phyloP scores from a whole-genome alignment of 2,329 filamentous ascomycete species.

The Paracorniculantispora psalliotae region DNA sequence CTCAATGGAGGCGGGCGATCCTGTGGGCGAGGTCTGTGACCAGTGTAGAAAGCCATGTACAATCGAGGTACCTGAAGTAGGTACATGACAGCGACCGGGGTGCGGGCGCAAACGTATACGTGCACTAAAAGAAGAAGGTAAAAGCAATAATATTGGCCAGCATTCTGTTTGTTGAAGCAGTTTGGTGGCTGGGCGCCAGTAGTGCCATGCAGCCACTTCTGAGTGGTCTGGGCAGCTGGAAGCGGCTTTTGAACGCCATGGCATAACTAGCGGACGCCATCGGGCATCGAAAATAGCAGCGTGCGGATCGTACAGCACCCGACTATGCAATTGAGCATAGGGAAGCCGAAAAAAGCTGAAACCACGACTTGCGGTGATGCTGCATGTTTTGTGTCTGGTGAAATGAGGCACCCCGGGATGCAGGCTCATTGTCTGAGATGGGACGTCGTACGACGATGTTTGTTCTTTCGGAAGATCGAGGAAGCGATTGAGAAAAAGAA shows the following conservation, averaged over 20 bases:
- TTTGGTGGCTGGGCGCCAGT: background rate
- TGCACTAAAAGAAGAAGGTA: background rate
- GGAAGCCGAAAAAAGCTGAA: background rate
- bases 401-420: background rate
- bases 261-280: background rate
- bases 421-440: background rate
- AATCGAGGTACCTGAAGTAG: background rate
- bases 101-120: background rate
- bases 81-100: background rate
- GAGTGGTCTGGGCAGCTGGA: background rate
- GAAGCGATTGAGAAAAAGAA: background rate
- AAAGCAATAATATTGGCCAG: background rate
- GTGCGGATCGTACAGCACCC: background rate
- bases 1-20: slow-evolving; percentile 45
- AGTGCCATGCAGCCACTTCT: background rate
- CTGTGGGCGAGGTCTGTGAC: slow-evolving; percentile 33
- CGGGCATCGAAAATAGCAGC: background rate
- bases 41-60: background rate
- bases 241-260: background rate
- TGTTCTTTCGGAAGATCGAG: background rate
- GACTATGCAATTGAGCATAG: background rate
- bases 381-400: background rate
- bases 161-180: background rate
- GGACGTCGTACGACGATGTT: background rate
- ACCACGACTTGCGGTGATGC: background rate